Conservation (phyloP, 768 basidiomycete species). For the Kwoniella heveanensis region DNA sequence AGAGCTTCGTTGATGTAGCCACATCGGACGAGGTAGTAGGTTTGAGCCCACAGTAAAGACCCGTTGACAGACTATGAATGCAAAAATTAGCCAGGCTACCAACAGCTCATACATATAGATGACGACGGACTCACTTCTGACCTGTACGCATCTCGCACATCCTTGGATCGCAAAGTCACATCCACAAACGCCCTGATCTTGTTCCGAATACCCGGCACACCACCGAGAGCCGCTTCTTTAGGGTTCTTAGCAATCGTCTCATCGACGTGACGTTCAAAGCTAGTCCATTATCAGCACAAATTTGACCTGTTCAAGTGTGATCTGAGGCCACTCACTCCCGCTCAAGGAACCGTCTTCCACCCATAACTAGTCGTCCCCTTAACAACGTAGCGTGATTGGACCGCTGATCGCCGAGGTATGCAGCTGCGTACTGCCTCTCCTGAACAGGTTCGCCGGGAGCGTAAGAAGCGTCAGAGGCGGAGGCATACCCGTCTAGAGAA, state of each 20-base stretch:
- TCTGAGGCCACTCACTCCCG: conserved; percentile 62
- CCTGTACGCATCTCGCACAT: conserved; percentile 79
- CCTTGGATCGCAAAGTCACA: conserved; percentile 64
- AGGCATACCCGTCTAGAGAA: conserved; percentile 28
- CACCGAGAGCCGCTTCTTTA: conserved; percentile 81
- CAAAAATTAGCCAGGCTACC: not conserved
- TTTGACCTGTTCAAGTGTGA: too few relatives aligned
- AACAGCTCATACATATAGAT: too few relatives aligned
- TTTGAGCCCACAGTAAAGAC: conserved; percentile 86
- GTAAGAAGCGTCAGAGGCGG: conserved; percentile 4
- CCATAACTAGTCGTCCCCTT: conserved; percentile 72
- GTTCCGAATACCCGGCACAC: conserved; percentile 85
- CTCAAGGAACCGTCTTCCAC: conserved; percentile 78
- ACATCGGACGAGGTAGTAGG: conserved; percentile 88
- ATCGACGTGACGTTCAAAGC: conserved; percentile 63
- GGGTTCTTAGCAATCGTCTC: conserved; percentile 78
- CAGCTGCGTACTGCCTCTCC: conserved; percentile 78
- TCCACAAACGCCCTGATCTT: conserved; percentile 84
- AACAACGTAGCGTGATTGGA: conserved; percentile 68
- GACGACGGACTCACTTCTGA: conserved; percentile 69
- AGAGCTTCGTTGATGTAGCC: conserved; percentile 81
- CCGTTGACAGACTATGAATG: conserved; percentile 72
- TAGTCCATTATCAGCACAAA: conserved; percentile 16
- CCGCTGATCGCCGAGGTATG: conserved; percentile 68
- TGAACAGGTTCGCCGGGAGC: conserved; percentile 63